Percentiles rank a stretch among this genome's conserved stretches.
These are phyloP conservation scores for Solanum corneliomulleri DNA, from an alignment of 257 asterid species.

Conservation along the genomic window DNA sequence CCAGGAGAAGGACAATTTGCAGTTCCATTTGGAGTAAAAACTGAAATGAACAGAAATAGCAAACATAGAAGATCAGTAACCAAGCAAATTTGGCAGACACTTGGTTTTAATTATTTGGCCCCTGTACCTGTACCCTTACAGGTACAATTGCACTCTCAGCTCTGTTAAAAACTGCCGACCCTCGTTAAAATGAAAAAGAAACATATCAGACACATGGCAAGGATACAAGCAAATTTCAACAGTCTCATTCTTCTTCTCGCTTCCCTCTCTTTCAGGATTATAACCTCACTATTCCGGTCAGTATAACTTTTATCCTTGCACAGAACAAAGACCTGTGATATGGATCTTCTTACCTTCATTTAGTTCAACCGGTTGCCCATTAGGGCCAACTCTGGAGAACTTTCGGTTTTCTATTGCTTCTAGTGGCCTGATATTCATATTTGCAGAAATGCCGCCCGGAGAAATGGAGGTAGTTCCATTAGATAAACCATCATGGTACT, in stretches of 20 bases:
- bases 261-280: not conserved
- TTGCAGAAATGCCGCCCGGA: conserved; percentile 52
- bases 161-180: not conserved
- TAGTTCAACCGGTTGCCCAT: conserved; percentile 50
- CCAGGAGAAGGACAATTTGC: conserved; percentile 89
- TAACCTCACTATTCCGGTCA: not conserved
- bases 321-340: not conserved
- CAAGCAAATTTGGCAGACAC: not conserved
- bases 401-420: conserved; percentile 56
- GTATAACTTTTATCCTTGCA: not conserved
- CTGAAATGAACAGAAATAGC: conserved; percentile 29
- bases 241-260: not conserved
- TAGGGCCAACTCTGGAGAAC: conserved; percentile 43
- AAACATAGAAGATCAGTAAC: conserved; percentile 6
- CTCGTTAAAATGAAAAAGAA: not conserved
- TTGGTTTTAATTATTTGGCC: not conserved
- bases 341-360: conserved; percentile 43
- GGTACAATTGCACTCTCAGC: not conserved
- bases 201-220: not conserved
- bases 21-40: conserved; percentile 61
- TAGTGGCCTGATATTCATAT: conserved; percentile 35
- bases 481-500: conserved; percentile 57
- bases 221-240: not conserved
- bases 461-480: conserved; percentile 57
- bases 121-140: not conserved